Evolutionary conservation across 441 rosid species (phyloP), one percentile per base, ranked within the genome.

Genomic region (Macaranga tanarius): DNA sequence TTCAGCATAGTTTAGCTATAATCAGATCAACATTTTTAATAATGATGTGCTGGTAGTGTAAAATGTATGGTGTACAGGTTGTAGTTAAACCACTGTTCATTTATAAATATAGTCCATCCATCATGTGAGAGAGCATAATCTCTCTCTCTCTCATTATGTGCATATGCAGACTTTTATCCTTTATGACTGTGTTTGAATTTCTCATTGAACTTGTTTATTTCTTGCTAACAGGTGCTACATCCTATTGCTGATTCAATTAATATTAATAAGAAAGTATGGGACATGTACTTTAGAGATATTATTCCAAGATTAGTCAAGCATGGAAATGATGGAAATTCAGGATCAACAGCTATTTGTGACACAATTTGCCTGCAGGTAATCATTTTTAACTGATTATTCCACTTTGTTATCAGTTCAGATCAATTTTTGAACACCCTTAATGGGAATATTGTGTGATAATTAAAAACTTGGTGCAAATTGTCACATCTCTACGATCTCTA

Each of bases 321-420:
- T 80, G 99, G 98, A 12, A 85, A 91, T 81, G 99, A 95, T 83
- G 95, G 98, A 23, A 95, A 95, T 42, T 87, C 79, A 73, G 99
- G 99, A 51, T 91, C 97, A 55, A 79, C 95, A 44, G 99, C 98
- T 62, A 92, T 91, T 67, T 95, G 99, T 73, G 99, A 93, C 72
- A 87, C 98, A 0, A 83, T 87, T 10, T 92, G 98, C 79, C 78
- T 95, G 77, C 95, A 95, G 92, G 98, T 92, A 76, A 67, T 79
- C 47, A 31, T 31, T 72, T 67, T 28, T 23, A 17, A 48, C 28
- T 45, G 17, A 16, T 60, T 2, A 8, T 7, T 28, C 23, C 44
- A 10, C 62, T 44, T 66, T 67, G 6, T 5, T 52, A 62, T 13
- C 12, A 25, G 58, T 67, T 58, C 50, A 15, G 28, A 16, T 51